Evolutionary conservation across 495 filamentous ascomycete genomes (phyloP), one percentile per base, ranked within the genome.

Genomic region (Tetracladium setigerum): DNA sequence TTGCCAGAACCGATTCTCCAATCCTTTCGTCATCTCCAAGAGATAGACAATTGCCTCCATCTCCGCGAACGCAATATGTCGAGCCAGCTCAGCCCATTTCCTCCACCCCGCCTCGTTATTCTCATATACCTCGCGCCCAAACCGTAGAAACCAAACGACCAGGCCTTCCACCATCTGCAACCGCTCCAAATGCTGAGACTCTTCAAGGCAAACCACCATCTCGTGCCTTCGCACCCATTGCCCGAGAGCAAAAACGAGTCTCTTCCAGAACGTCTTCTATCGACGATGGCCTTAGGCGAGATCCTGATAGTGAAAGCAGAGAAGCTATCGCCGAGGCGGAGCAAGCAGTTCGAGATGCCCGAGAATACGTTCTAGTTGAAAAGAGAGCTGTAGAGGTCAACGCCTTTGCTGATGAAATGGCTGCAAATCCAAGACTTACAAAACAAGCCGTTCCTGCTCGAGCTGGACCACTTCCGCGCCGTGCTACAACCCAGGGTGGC

Each of bases 381-480:
- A 97, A 96, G 69, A 82, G 83, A 42, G 83, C 84, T 7, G 89
- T 97, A 4, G 88, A 96, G 62, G 91, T 97, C 22, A 96, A 98
- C 67, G 91, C 92, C 4, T 87, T 98, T 60, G 92, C 92, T 8
- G 92, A 98, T 60, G 89, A 97, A 62, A 68, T 98, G 53, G 88
- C 87, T 14, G 80, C 87, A 38, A 87, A 86, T 48, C 73, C 44
- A 68, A 70, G 49, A 58, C 62, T 41, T 46, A 65, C 68, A 0
- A 66, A 68, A 30, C 54, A 63, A 22, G 58, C 60, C 5, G 41
- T 56, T 8, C 57, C 66, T 48, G 51, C 62, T 17, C 71, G 67
- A 19, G 47, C 62, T 37, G 72, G 72, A 35, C 62, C 68, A 8
- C 71, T 83, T 44, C 58, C 74, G 39, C 82, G 89, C n/a, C 81